Base-by-base conservation (phyloP, 2,329 filamentous ascomycete genomes). In the Cytospora piceae region DNA sequence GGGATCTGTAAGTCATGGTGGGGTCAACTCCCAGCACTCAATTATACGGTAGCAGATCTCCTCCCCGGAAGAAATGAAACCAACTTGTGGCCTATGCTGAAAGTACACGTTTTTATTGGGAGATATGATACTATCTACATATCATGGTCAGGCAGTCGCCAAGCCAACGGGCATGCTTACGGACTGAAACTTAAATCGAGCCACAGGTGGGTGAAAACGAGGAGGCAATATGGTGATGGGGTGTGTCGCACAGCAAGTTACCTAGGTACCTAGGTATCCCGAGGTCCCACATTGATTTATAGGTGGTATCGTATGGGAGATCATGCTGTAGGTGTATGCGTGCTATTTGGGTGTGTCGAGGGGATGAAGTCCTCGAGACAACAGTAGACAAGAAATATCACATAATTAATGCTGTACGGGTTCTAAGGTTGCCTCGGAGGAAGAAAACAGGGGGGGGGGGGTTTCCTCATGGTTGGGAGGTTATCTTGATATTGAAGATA, bases 1-100 rank as follows among this genome's bases (percentile, higher is more conserved):
- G 20, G 60, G 53, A 61, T 55, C 7, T 54, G 52, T 54, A 54
- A 31, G 31, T 34, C 54, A 49, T 55, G 60, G 60, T 57, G 60
- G 60, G 60, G 53, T 57, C 22, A 52, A 51, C 20, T 11, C 34
- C 34, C 29, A 46, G 20, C 53, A 32, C 51, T 62, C n/a, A 31
- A 46, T 31, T 46, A n/a, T 32, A 31, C 14, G 31, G 15, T 3
- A 32, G 24, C 17, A 14, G 12, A 56, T 52, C 22, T 22, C 6
- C 46, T 11, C 15, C 6, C 12, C 20, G n/a, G n/a, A 49, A 49
- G n/a, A n/a, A 49, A 24, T 49, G n/a, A 24, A 49, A 49, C 17
- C 42, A n/a, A 3, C 46, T 14, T 49, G n/a, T 11, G n/a, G 46
- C 46, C 9, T 49, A n/a, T n/a, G 46, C n/a, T 49, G 24, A 20